These are phyloP conservation scores for Colletotrichum endophyticum DNA, from an alignment of 2,329 filamentous ascomycete genomes.

Conservation along the genomic window DNA sequence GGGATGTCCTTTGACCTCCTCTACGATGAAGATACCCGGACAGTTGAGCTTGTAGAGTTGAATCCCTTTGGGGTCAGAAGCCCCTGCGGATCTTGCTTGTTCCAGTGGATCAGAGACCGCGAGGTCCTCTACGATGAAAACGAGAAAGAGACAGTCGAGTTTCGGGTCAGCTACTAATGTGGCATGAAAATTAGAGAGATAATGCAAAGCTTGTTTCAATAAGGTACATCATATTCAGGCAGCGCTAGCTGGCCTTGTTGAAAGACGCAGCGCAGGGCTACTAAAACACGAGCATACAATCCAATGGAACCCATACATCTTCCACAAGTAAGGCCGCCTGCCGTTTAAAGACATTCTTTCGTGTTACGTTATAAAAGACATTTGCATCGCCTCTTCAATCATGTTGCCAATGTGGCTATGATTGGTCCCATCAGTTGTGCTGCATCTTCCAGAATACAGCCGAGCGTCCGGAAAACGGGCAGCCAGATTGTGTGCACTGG, in stretches of 20 bases:
- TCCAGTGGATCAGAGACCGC: slow-evolving; percentile 47
- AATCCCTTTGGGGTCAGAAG: slow-evolving; percentile 49
- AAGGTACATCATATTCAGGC: background rate
- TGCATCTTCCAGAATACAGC: background rate
- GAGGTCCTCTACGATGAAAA: slow-evolving; percentile 37
- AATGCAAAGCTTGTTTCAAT: background rate
- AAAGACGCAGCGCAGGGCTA: background rate
- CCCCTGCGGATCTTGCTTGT: slow-evolving; percentile 49
- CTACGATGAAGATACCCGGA: slow-evolving; percentile 31
- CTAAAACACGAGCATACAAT: background rate
- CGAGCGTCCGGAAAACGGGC: background rate
- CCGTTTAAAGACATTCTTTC: background rate
- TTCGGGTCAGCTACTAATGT: background rate
- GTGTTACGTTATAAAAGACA: background rate
- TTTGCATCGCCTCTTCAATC: background rate
- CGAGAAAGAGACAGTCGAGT: background rate
- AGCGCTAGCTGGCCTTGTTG: background rate
- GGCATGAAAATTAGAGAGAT: background rate
- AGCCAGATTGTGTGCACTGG: background rate
- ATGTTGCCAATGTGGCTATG: background rate
- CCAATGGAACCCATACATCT: background rate
- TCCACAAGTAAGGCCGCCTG: background rate
- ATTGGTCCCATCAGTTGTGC: background rate
- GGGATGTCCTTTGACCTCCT: slow-evolving; percentile 49
- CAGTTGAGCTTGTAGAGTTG: slow-evolving; percentile 43